Percentiles rank a stretch among this genome's conserved stretches.
Evolutionary conservation across 2,329 filamentous ascomycete genomes (phyloP).

Genomic region (Fonsecaea nubica): DNA sequence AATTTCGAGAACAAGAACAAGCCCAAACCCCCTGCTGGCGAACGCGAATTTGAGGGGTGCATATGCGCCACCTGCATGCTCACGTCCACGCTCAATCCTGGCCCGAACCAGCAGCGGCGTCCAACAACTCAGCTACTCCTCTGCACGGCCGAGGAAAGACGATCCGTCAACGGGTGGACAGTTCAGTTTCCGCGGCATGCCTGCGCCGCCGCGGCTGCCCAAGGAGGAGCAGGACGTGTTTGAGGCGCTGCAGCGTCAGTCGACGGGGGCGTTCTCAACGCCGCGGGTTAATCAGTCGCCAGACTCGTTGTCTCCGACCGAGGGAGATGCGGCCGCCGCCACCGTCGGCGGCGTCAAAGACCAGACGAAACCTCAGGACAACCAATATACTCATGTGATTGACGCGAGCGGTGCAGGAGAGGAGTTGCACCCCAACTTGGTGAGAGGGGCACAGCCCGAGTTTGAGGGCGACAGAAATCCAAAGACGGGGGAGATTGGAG

Average conservation of each 20-base stretch:
- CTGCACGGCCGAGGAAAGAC: background rate
- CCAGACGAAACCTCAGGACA: background rate
- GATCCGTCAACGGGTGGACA: background rate
- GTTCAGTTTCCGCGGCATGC: conserved; percentile 46
- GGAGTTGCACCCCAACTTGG: conserved; percentile 72
- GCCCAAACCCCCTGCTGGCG: too few species aligned
- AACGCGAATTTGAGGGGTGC: too few species aligned
- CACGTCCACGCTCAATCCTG: background rate
- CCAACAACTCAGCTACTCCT: conserved; percentile 8
- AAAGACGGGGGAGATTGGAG: conserved; percentile 91
- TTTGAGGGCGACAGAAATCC: conserved; percentile 93
- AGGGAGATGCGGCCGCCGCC: conserved; percentile 35
- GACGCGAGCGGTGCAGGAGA: conserved; percentile 66
- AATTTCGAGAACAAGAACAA: background rate
- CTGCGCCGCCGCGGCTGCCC: conserved; percentile 83
- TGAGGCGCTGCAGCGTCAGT: conserved; percentile 80
- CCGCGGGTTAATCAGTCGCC: conserved; percentile 62
- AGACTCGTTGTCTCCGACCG: conserved; percentile 43
- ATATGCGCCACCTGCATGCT: too few species aligned
- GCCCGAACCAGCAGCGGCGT: background rate
- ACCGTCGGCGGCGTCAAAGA: conserved; percentile 25
- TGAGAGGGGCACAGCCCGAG: conserved; percentile 81
- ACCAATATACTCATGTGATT: conserved; percentile 50
- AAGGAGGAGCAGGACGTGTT: conserved; percentile 89
- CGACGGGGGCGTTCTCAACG: conserved; percentile 77